These are phyloP conservation scores for Tetracladium marchalianum DNA, from an alignment of 495 filamentous ascomycete species.

Conservation along the genomic window DNA sequence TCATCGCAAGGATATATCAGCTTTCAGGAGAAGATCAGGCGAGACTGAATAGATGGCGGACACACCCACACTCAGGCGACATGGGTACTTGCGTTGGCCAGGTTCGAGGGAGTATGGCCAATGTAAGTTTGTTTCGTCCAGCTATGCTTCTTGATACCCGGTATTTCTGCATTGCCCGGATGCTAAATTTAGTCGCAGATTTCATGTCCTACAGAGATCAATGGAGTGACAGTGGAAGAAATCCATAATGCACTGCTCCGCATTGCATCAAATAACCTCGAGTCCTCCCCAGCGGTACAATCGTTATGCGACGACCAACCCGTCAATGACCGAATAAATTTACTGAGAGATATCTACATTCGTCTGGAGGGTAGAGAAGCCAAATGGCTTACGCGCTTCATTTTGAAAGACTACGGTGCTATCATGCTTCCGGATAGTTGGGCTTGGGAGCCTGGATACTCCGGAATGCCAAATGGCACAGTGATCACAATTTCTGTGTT, in stretches of 20 bases:
- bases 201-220: not conserved
- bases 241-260: constrained; percentile 54
- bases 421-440: constrained; percentile 38
- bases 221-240: constrained; percentile 58
- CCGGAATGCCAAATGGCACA: constrained; percentile 54
- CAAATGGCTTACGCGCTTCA: constrained; percentile 81
- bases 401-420: constrained; percentile 66
- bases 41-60: constrained; percentile 52
- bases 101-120: constrained; percentile 55
- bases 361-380: constrained; percentile 58
- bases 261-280: constrained; percentile 56
- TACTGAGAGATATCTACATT: constrained; percentile 46
- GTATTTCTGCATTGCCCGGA: not conserved
- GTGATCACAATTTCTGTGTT: constrained; percentile 40
- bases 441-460: constrained; percentile 42
- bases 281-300: constrained; percentile 57
- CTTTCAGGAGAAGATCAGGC: constrained; percentile 48
- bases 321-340: constrained; percentile 28
- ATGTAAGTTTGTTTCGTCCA: constrained; percentile 21
- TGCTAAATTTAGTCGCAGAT: constrained; percentile 5
- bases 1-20: constrained; percentile 53
- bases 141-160: not conserved
- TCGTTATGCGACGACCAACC: constrained; percentile 29
- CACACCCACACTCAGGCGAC: constrained; percentile 45
- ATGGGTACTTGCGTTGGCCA: constrained; percentile 59